Evolutionary conservation across 2,329 filamentous ascomycete genomes (phyloP), one percentile per base, ranked within the genome.

Genomic region (Phoma sp.): DNA sequence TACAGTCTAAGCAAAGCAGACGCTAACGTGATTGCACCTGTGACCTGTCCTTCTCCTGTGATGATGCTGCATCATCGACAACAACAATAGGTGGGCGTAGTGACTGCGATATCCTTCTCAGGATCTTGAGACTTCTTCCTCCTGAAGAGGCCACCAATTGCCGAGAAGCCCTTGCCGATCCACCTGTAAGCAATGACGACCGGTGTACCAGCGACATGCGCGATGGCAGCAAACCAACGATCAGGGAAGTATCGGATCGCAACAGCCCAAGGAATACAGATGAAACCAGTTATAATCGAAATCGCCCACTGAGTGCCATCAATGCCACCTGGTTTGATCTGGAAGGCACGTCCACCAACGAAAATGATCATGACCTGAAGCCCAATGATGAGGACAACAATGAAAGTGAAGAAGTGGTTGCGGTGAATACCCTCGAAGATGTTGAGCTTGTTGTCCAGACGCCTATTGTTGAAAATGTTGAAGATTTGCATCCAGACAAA

Each of bases 401-500:
- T 85, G 32, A 76, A 69, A 34, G 86, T 78, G 65, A 87, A 87
- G 72, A 84, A 85, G 54, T 73, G 76, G 66, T 87, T 87, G 47
- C 78, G 78, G 55, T 80, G 76, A 3, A 87, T 69, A 7, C 84
- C 84, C 62, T 85, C 81, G 46, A 87, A 81, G 33, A 87, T 81
- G 61, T 87, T 87, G 74, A 87, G 80, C 55, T 81, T 80, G 72
- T 87, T 87, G 64, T 87, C 85, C 0, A 87, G 76, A 33, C 84
- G 83, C 25, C 85, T 81, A 66, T 84, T 86, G 73, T 88, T 88
- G 76, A 87, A 83, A 71, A 87, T 81, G 71, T 89, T 89, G 77
- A 89, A 89, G 57, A 89, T 87, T 64, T 89, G 87, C 80, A 89
- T 85, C 86, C 86, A 89, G 2, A 89, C 87, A 62, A 87, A 89